Evolutionary conservation across 2,329 filamentous ascomycete genomes (phyloP).

Genomic region (Lecanicillium sp.): DNA sequence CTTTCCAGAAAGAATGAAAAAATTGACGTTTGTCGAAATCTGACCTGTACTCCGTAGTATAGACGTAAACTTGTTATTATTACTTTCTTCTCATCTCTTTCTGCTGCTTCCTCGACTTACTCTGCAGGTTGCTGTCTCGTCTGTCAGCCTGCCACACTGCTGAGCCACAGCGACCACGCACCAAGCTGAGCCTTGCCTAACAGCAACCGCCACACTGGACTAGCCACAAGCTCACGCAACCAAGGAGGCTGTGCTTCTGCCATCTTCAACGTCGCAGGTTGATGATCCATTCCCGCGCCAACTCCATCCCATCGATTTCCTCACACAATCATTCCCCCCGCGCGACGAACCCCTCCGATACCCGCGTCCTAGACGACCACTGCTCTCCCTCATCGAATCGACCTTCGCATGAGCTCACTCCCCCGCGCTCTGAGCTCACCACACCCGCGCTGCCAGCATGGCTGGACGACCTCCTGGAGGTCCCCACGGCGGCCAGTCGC

Average conservation of each 20-base stretch:
- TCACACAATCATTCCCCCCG: background rate
- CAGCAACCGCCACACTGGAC: conserved; percentile 4
- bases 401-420: conserved; percentile 17
- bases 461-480: conserved; percentile 48
- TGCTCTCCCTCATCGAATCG: background rate
- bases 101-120: no score
- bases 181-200: background rate
- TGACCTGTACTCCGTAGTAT: no score
- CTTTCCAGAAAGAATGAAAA: background rate
- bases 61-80: no score
- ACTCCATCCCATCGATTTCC: background rate
- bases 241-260: conserved; percentile 13
- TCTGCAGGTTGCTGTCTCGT: no score
- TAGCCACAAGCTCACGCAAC: conserved; percentile 13
- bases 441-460: conserved; percentile 43
- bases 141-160: no score
- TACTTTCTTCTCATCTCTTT: no score
- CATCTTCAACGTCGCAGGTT: conserved; percentile 13
- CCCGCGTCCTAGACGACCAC: no score
- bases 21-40: no score
- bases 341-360: background rate
- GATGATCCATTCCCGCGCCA: conserved; percentile 5
- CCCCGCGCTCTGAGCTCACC: conserved; percentile 24
- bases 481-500: conserved; percentile 44
- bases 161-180: no score